phyloP scores from a whole-genome alignment of 306 rosid genomes.

The Cucurbita argyrosperma region DNA sequence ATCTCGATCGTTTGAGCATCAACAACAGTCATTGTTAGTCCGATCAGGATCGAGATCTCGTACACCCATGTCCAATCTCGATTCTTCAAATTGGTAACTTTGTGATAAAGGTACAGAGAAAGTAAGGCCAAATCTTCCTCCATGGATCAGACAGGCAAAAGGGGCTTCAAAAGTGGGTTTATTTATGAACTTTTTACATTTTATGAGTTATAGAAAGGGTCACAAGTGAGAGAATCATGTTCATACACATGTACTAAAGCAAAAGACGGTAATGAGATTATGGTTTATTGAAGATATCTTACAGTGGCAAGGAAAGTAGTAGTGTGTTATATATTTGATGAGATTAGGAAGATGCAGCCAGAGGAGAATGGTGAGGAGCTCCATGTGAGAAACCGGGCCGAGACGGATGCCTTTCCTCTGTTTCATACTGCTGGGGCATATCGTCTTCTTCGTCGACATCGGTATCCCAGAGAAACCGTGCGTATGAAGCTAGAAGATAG shows the following conservation, averaged over 20 bases:
- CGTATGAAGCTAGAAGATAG: constrained; percentile 45
- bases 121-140: neutral
- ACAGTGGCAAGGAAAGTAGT: neutral
- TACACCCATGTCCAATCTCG: neutral
- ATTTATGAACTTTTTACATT: neutral
- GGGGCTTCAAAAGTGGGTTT: neutral
- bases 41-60: neutral
- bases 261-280: neutral
- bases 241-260: neutral
- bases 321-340: neutral
- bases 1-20: neutral
- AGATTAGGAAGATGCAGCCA: constrained; percentile 35
- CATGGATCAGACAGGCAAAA: neutral
- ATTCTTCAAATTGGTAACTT: neutral
- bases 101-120: neutral
- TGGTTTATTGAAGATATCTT: neutral
- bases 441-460: constrained; percentile 42
- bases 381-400: constrained; percentile 23
- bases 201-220: neutral
- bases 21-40: neutral
- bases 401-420: constrained; percentile 11
- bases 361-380: constrained; percentile 20
- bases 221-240: neutral
- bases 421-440: constrained; percentile 8
- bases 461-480: constrained; percentile 41